Base-by-base conservation (phyloP, 208 protist species). In the Trypanosoma lewisi region DNA sequence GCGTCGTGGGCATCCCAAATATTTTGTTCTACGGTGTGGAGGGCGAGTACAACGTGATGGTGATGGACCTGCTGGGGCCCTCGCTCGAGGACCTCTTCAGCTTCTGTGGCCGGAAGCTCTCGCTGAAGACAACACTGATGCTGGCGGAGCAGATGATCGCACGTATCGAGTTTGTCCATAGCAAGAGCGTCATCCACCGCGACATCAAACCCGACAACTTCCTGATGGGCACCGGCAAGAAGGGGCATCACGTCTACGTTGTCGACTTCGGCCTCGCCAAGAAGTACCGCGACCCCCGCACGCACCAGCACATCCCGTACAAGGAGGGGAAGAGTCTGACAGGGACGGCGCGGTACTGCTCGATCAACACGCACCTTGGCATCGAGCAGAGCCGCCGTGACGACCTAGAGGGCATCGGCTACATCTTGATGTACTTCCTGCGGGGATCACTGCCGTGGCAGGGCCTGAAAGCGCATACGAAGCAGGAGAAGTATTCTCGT, bases 231-330 rank as follows among this genome's bases (percentile, higher is more conserved):
- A 85, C 82, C 14, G 82, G 88, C 23, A 83, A 85, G 62, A 95
- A 95, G 70, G 85, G 84, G 11, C 87, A 95, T 68, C 85, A 94
- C 56, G 91, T 98, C 17, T 97, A 98, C 80, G 83, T 99, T 28
- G 99, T 99, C 72, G 98, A 99, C 84, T 99, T 99, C 85, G 99
- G 99, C 21, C 79, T 99, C 17, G 95, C 98, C 28, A 99, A 99
- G 85, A 96, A 94, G 66, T 99, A 99, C 75, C 83, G 98, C 49
- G 98, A 99, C 73, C 89, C 96, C 14, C 93, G 94, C 57, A 99
- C 98, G 23, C 92, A 98, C 71, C 70, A 94, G 67, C 99, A 99
- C 84, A 99, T 99, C 51, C 95, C 98, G 1, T 99, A 99, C 78
- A 88, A 96, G 55, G 98, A 99, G 68, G 92, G 99, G 68, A 99